Evolutionary conservation across 495 filamentous ascomycete species (phyloP).

Genomic region (Margaritispora aquatica): DNA sequence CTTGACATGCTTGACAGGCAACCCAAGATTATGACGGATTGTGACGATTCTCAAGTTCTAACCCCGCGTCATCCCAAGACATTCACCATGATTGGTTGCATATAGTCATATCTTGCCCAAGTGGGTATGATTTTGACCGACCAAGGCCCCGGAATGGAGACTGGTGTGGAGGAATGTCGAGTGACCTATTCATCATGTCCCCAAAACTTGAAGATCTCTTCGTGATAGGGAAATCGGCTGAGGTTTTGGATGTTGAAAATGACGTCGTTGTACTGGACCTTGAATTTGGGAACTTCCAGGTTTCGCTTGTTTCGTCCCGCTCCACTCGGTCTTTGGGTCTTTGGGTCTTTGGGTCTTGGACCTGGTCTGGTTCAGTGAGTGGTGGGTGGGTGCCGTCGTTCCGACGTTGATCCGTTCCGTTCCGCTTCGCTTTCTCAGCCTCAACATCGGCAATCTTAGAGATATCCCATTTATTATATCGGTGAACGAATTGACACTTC

Average conservation of each 20-base stretch:
- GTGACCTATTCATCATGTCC: too few relatives aligned
- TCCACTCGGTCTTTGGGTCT: too few relatives aligned
- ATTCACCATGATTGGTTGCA: neutral
- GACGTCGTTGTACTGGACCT: neutral
- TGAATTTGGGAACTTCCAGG: too few relatives aligned
- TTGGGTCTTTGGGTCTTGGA: too few relatives aligned
- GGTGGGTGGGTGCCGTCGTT: neutral
- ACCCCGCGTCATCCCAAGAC: neutral
- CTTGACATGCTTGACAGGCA: neutral
- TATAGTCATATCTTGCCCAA: too few relatives aligned
- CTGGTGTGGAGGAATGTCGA: neutral
- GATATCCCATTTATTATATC: neutral
- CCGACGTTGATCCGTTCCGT: neutral
- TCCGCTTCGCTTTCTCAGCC: neutral
- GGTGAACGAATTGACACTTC: conserved; percentile 3
- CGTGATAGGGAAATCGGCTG: neutral
- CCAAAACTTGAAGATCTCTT: too few relatives aligned
- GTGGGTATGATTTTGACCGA: neutral
- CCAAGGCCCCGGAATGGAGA: neutral
- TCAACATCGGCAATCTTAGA: neutral
- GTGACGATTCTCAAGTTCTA: neutral
- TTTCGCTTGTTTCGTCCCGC: too few relatives aligned
- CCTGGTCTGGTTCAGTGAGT: neutral
- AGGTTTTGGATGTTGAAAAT: too few relatives aligned
- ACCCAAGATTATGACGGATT: neutral